phyloP scores from a whole-genome alignment of 805 yeast genomes.

The Hanseniaspora taiwanica region DNA sequence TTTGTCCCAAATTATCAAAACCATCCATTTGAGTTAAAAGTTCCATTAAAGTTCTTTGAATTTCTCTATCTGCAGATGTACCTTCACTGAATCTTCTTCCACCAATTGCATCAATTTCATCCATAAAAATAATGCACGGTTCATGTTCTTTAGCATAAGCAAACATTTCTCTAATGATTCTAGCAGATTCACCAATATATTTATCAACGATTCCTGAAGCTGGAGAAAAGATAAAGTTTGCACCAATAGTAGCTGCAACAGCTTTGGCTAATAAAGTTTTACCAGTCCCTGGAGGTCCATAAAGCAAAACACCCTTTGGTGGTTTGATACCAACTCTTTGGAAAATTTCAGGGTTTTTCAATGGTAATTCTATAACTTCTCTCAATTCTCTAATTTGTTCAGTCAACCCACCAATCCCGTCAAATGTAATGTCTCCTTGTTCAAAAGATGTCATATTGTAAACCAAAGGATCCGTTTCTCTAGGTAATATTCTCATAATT shows the following conservation, averaged over 20 bases:
- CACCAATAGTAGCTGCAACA: constrained; percentile 97
- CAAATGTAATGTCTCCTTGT: constrained; percentile 75
- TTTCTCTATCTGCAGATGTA: constrained; percentile 96
- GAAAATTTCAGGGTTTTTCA: constrained; percentile 93
- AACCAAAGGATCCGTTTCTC: constrained; percentile 96
- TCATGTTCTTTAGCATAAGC: constrained; percentile 96
- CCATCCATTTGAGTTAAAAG: constrained; percentile 97
- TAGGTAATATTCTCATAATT: constrained; percentile 91
- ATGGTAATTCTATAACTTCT: constrained; percentile 93
- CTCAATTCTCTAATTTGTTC: constrained; percentile 94
- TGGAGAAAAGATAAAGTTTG: constrained; percentile 94
- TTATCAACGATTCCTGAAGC: constrained; percentile 97
- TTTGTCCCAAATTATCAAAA: constrained; percentile 89
- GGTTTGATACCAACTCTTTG: constrained; percentile 94
- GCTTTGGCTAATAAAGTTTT: constrained; percentile 93
- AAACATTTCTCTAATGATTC: constrained; percentile 95
- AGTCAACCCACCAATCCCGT: constrained; percentile 89
- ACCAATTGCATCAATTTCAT: constrained; percentile 97
- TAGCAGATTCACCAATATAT: constrained; percentile 94
- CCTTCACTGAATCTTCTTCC: constrained; percentile 97
- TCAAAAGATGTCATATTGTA: constrained; percentile 97
- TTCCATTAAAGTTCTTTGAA: constrained; percentile 96
- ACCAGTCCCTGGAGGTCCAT: constrained; percentile 99
- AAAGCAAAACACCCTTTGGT: constrained; percentile 93
- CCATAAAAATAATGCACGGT: constrained; percentile 97